These are phyloP conservation scores for Rosa persica DNA, from an alignment of 306 rosid species.

Conservation along the genomic window DNA sequence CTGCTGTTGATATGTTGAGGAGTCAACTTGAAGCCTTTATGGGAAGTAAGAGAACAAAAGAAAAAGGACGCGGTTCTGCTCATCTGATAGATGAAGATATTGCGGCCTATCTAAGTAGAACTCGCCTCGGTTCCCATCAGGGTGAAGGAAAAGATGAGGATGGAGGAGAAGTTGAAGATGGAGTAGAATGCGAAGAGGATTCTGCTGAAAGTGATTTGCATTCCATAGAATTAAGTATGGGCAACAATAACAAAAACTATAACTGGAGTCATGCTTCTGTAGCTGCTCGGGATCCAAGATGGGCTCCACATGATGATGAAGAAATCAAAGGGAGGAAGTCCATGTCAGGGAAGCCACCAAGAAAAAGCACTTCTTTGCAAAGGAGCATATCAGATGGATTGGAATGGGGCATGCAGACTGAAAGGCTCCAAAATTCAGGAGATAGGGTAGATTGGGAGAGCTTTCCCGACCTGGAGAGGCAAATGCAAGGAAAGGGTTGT, in stretches of 20 bases:
- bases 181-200: constrained; percentile 68
- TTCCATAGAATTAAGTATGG: constrained; percentile 90
- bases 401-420: constrained; percentile 66
- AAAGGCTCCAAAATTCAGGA: constrained; percentile 60
- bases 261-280: constrained; percentile 66
- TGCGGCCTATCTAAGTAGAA: constrained; percentile 56
- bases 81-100: constrained; percentile 65
- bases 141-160: constrained; percentile 64
- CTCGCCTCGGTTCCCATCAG: constrained; percentile 45
- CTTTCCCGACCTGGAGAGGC: constrained; percentile 67
- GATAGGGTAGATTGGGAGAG: constrained; percentile 78
- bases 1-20: constrained; percentile 79
- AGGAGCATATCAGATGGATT: constrained; percentile 92
- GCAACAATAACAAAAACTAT: constrained; percentile 68
- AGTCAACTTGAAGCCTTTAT: constrained; percentile 84
- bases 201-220: constrained; percentile 90
- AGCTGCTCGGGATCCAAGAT: constrained; percentile 53
- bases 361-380: constrained; percentile 76
- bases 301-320: constrained; percentile 55
- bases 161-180: constrained; percentile 80
- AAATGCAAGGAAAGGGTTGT: constrained; percentile 55
- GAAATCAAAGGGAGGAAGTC: constrained; percentile 62
- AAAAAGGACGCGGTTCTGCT: constrained; percentile 54
- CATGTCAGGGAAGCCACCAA: constrained; percentile 64
- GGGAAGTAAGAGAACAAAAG: constrained; percentile 65